Base-by-base conservation (phyloP, 2,329 filamentous ascomycete genomes). In the Curvularia hawaiiensis region DNA sequence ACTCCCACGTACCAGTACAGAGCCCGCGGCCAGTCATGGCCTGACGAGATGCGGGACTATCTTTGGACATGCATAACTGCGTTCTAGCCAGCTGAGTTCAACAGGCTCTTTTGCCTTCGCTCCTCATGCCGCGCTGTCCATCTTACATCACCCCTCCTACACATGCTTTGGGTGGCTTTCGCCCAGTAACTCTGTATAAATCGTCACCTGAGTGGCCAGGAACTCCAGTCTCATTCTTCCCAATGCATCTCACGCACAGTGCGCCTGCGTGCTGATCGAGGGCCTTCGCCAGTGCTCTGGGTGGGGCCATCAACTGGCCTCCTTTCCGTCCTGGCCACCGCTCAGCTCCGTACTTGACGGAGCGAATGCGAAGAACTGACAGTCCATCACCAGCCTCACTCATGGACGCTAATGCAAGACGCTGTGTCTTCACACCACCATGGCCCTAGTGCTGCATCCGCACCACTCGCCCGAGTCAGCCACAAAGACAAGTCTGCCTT, bases 111-210 rank as follows among this genome's bases (percentile, higher is more conserved):
- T 16, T 14, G 16, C 22, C 40, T 43, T 28, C 9, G 26, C 40
- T 43, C 20, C 14, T 43, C 11, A 24, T 26, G 16, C 20, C 20
- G 4, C 20, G 12, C 10, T 26, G 20, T 24, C 40, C 26, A 14
- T 43, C 40, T 43, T 26, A 24, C 20, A 43, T 14, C 33, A 43
- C 54, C 54, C 54, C 61, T 63, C 64, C 62, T 53, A 57, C 62
- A 53, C 56, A n/a, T 43, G 40, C 58, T 54, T 64, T 56, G 55
- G 67, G 68, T 70, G 70, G 73, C 71, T 70, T 73, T 65, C 67
- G 61, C 61, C 26, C 63, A 63, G 65, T 64, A 33, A 61, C 52
- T 52, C 64, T 64, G 63, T 66, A 60, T 4, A 65, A 68, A 65
- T 71, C 60, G 67, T 67, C 65, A 60, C 55, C 60, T 69, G 65